Conservation (phyloP, 2,329 filamentous ascomycete species). For the Neoarthrinium moseri region DNA sequence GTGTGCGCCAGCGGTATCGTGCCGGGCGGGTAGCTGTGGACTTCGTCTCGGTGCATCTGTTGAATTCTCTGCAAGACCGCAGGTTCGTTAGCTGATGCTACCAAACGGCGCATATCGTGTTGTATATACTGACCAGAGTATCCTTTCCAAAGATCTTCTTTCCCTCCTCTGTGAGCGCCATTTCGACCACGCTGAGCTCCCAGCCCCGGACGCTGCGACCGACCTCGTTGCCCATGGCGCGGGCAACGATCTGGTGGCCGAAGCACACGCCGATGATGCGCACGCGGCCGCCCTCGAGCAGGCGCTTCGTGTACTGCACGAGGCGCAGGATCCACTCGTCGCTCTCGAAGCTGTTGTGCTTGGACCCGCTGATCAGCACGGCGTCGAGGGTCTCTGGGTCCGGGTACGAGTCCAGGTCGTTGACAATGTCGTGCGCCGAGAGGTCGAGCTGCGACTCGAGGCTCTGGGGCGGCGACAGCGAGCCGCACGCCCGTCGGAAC, state of each 20-base stretch:
- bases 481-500: constrained; percentile 51
- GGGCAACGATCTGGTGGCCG: constrained; percentile 80
- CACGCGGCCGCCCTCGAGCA: constrained; percentile 61
- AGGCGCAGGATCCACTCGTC: constrained; percentile 75
- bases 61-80: constrained; percentile 59
- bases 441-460: constrained; percentile 53
- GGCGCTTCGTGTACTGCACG: constrained; percentile 62
- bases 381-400: constrained; percentile 74
- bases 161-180: constrained; percentile 67
- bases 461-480: constrained; percentile 38
- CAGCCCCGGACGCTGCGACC: constrained; percentile 68
- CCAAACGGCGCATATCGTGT: background rate
- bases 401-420: constrained; percentile 66
- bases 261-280: constrained; percentile 81
- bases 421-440: constrained; percentile 69
- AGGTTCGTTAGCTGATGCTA: background rate
- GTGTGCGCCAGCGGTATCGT: constrained; percentile 65
- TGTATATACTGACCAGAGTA: constrained; percentile 42
- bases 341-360: constrained; percentile 71
- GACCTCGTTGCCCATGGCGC: constrained; percentile 69
- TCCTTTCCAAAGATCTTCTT: constrained; percentile 70
- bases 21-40: constrained; percentile 60
- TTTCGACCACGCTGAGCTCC: constrained; percentile 75
- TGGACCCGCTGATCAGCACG: constrained; percentile 76
- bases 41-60: constrained; percentile 84